phyloP scores from a whole-genome alignment of 2,329 filamentous ascomycete species.

The Calonectria naviculata region DNA sequence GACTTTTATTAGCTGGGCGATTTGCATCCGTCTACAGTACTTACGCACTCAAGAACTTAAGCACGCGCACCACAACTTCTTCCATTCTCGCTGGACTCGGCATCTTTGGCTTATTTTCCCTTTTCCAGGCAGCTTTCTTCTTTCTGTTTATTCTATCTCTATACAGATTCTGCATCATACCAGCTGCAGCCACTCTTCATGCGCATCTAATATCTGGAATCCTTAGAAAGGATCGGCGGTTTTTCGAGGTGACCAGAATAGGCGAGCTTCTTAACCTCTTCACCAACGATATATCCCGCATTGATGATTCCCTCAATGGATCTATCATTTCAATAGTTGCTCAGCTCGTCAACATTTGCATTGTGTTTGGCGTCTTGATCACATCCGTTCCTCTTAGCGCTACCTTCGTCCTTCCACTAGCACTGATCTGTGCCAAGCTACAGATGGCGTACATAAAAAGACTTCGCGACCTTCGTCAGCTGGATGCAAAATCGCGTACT shows the following conservation, averaged over 20 bases:
- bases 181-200: neutral
- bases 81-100: neutral
- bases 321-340: neutral
- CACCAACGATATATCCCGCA: neutral
- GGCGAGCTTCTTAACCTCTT: slow-evolving; percentile 3
- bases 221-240: neutral
- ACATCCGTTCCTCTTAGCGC: neutral
- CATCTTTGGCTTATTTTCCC: neutral
- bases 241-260: neutral
- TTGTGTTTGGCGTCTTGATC: neutral
- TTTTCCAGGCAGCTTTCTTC: neutral
- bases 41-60: neutral
- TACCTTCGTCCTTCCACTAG: neutral
- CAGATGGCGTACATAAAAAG: neutral
- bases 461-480: neutral
- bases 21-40: neutral
- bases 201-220: neutral
- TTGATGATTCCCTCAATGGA: neutral
- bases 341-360: neutral
- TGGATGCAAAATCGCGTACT: neutral
- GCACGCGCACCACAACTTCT: neutral
- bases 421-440: neutral
- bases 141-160: neutral
- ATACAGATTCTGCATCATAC: neutral
- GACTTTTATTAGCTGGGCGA: neutral